Evolutionary conservation across 2,329 filamentous ascomycete species (phyloP).

Genomic region (Fusarium haematococcum): DNA sequence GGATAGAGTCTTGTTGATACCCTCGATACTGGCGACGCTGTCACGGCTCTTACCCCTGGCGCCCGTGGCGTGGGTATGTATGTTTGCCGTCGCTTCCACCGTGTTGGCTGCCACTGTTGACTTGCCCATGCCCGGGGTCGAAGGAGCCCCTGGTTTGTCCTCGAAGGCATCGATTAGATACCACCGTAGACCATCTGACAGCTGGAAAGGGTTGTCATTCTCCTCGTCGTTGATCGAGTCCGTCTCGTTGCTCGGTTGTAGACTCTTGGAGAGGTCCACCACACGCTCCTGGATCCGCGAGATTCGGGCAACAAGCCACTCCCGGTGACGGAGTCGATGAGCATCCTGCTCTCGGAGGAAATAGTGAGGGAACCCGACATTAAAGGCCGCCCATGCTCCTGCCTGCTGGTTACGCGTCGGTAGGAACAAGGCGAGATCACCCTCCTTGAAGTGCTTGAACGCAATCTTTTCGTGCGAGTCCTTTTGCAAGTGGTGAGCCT

Average conservation of each 20-base stretch:
- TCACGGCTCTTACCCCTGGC: constrained; percentile 59
- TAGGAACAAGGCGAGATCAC: constrained; percentile 92
- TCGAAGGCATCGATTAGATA: constrained; percentile 94
- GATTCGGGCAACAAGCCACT: constrained; percentile 97
- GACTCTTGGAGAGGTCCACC: constrained; percentile 87
- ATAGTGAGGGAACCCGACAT: constrained; percentile 96
- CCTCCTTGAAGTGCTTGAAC: constrained; percentile 95
- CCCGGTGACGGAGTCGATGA: constrained; percentile 84
- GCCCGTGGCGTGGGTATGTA: constrained; percentile 62
- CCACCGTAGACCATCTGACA: constrained; percentile 95
- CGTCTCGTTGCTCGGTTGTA: constrained; percentile 64
- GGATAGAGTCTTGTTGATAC: constrained; percentile 81
- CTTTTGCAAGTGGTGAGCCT: constrained; percentile 81
- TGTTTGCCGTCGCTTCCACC: constrained; percentile 86
- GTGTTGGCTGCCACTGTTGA: constrained; percentile 90
- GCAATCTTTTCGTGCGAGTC: constrained; percentile 97
- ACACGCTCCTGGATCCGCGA: constrained; percentile 91
- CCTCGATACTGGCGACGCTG: constrained; percentile 71
- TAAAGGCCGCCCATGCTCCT: constrained; percentile 97
- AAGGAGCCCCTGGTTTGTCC: constrained; percentile 90
- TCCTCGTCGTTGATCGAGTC: constrained; percentile 72
- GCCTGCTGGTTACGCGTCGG: constrained; percentile 95
- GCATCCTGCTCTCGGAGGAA: constrained; percentile 93
- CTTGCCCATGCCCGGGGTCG: constrained; percentile 92
- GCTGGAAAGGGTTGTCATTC: constrained; percentile 96